phyloP scores from a whole-genome alignment of 2,329 filamentous ascomycete species.

The Beauveria australis region DNA sequence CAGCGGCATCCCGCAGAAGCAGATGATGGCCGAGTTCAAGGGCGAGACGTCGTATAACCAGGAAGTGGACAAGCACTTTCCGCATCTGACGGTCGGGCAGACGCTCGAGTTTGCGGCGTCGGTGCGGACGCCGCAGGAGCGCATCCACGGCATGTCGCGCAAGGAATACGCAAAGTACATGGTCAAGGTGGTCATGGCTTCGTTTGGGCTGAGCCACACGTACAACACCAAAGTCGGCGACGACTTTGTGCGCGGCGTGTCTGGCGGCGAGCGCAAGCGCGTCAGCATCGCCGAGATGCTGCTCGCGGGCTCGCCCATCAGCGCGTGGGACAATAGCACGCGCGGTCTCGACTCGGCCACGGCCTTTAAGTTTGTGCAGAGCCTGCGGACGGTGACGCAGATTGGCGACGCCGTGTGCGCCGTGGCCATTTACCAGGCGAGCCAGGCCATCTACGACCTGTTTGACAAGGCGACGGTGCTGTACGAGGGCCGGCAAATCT shows the following conservation, averaged over 20 bases:
- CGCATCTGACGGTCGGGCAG: conserved; percentile 66
- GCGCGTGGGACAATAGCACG: conserved; percentile 65
- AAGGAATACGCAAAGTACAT: conserved; percentile 54
- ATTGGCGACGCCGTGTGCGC: conserved; percentile 53
- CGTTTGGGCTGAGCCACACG: conserved; percentile 66
- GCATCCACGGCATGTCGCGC: conserved; percentile 54
- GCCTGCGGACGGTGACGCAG: conserved; percentile 56
- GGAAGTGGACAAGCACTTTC: conserved; percentile 68
- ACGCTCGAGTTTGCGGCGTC: conserved; percentile 67
- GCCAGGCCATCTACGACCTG: conserved; percentile 58
- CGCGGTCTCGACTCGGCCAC: conserved; percentile 66
- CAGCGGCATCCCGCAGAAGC: conserved; percentile 46
- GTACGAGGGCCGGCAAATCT: conserved; percentile 72
- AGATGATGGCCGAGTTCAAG: conserved; percentile 52
- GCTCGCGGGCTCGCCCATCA: conserved; percentile 49
- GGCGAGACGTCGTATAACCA: conserved; percentile 68
- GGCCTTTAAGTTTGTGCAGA: conserved; percentile 64
- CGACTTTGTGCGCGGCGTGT: conserved; percentile 63
- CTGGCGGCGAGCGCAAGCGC: conserved; percentile 66
- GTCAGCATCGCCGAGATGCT: conserved; percentile 76
- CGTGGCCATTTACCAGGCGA: conserved; percentile 67
- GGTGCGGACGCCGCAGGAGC: conserved; percentile 57
- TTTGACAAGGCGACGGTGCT: conserved; percentile 71
- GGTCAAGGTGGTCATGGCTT: conserved; percentile 58
- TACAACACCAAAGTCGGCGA: conserved; percentile 68